Evolutionary conservation across 306 rosid genomes (phyloP), one percentile per base, ranked within the genome.

Genomic region (Sindora glabra): DNA sequence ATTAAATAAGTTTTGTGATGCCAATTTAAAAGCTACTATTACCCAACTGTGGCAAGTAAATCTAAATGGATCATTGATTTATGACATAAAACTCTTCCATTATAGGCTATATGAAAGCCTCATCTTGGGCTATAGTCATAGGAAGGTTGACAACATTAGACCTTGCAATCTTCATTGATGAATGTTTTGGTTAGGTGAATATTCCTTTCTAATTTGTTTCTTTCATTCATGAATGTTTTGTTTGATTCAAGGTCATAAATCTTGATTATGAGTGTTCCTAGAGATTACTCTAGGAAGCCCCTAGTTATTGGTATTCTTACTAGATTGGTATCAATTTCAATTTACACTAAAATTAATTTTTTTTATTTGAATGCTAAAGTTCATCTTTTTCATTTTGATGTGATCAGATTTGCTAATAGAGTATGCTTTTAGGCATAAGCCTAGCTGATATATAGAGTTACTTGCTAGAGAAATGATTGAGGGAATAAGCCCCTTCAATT

Each of bases 251-350:
- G 87, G 68, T 46, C n/a, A 48, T 65, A 49, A 73, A 67, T 46
- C 42, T 50, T 91, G 40, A 79, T 91, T 48, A 75, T 91, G 66
- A 87, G 95, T 80, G 63, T 91, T 71, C 96, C 96, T 1, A 95
- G 95, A 33, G 96, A 77, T 74, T 91, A 83, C 84, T 88, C 98
- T 9, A 87, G 98, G 78, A 91, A 91, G 78, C 98, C 96, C 47
- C 96, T 89, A 14, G 59, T 91, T 15, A 88, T 86, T 77, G 92
- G 98, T 91, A 78, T 24, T 39, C 42, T 60, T 73, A 29, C 25
- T 9, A 56, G 30, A 46, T n/a, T n/a, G n/a, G n/a, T n/a, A n/a
- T 39, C 36, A 50, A 15, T 23, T 4, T 62, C 18, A 60, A 34
- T 60, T 59, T 29, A 26, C 27, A 26, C 17, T 38, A 22, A 50